A percentile compares a stretch with the other conserved stretches of the same genome.
Evolutionary conservation across 768 basidiomycete genomes (phyloP).

Genomic region (Suillus variegatus): DNA sequence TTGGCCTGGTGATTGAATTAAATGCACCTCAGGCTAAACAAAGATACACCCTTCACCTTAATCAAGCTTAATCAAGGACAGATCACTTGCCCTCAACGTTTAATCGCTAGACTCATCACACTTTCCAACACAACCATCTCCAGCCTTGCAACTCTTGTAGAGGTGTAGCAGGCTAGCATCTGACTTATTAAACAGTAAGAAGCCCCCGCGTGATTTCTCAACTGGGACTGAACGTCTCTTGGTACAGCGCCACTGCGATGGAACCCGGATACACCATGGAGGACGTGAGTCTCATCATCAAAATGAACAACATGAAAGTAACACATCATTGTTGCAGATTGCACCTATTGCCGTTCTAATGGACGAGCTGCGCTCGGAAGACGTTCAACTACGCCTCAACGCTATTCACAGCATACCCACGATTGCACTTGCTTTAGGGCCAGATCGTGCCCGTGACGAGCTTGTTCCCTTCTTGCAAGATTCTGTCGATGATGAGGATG

Average conservation of each 20-base stretch:
- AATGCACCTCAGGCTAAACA: not conserved
- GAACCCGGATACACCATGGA: conserved; percentile 65
- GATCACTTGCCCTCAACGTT: conserved; percentile 6
- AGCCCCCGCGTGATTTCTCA: conserved; percentile 1
- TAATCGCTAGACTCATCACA: conserved; percentile 3
- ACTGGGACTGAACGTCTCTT: conserved; percentile 4
- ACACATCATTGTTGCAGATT: conserved; percentile 51
- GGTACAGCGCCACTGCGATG: conserved; percentile 44
- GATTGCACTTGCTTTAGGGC: conserved; percentile 94
- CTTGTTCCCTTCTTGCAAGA: conserved; percentile 97
- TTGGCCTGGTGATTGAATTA: not conserved
- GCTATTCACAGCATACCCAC: conserved; percentile 98
- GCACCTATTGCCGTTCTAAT: conserved; percentile 95
- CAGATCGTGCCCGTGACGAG: conserved; percentile 93
- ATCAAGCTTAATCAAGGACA: conserved; percentile 7
- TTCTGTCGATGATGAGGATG: conserved; percentile 99
- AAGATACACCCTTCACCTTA: not conserved
- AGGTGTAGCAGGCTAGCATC: conserved; percentile 4
- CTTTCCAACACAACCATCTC: not conserved
- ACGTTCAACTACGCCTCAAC: conserved; percentile 93
- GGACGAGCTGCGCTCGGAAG: conserved; percentile 98
- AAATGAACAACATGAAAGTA: conserved; percentile 21
- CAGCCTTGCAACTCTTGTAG: not conserved
- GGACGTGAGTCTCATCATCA: conserved; percentile 52
- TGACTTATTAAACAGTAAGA: not conserved